Conservation (phyloP, 208 protist genomes). For the Leptomonas pyrrhocoris region DNA sequence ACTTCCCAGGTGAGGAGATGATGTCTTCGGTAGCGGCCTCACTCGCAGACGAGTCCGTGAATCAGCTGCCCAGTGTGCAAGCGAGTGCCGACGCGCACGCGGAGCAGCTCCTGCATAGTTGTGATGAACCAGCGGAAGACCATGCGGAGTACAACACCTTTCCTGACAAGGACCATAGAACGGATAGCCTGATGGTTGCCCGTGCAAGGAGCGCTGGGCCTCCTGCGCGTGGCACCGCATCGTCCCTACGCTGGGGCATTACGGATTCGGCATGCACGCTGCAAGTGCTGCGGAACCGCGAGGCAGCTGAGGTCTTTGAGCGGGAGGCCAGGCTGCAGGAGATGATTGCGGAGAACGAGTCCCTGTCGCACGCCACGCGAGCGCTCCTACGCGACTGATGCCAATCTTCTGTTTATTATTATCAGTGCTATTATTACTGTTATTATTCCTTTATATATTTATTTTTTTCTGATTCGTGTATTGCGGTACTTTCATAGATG, state of each 20-base stretch:
- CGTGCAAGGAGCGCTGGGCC: too few relatives aligned
- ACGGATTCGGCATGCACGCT: background rate
- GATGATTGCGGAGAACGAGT: constrained; percentile 42
- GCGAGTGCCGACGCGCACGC: background rate
- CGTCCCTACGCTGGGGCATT: constrained; percentile 9
- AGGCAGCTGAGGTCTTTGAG: constrained; percentile 18
- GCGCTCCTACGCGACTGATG: constrained; percentile 34
- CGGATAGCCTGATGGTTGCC: too few relatives aligned
- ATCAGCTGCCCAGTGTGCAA: constrained; percentile 1
- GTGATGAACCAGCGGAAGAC: too few relatives aligned
- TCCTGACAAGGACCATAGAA: too few relatives aligned
- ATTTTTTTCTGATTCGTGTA: background rate
- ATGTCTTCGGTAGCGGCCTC: background rate
- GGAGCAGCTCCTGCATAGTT: too few relatives aligned
- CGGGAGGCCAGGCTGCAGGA: constrained; percentile 27
- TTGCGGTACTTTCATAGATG: background rate
- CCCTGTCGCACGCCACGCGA: constrained; percentile 42
- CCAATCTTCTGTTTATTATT: background rate
- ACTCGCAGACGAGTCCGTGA: background rate
- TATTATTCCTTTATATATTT: constrained; percentile 11
- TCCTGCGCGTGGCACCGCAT: background rate
- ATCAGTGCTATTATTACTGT: background rate
- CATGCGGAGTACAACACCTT: background rate
- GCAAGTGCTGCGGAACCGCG: constrained; percentile 24
- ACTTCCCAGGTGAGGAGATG: background rate